Percentiles rank a stretch among this genome's conserved stretches.
Evolutionary conservation across 345 rosid genomes (phyloP).

Genomic region (Pugionium dolabratum): DNA sequence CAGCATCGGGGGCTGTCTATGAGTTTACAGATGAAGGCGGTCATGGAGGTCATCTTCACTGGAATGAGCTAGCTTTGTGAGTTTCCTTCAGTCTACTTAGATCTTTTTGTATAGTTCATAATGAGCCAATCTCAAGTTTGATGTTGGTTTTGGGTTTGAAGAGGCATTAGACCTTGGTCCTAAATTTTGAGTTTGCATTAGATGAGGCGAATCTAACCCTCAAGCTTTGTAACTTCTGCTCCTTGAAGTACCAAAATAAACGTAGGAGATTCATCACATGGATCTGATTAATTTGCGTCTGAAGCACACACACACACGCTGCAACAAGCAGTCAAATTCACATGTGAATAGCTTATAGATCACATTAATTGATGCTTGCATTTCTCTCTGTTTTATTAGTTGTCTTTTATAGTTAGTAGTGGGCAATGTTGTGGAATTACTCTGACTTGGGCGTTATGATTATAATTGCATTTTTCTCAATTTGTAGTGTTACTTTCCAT

Average conservation of each 20-base stretch:
- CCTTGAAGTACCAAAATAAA: not conserved
- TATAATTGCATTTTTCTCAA: no score
- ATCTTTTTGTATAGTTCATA: not conserved
- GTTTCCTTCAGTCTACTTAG: conserved; percentile 11
- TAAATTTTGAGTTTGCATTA: not conserved
- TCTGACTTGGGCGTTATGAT: not conserved
- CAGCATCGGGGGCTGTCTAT: conserved; percentile 76
- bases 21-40: conserved; percentile 75
- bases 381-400: not conserved
- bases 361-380: not conserved
- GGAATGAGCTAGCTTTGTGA: conserved; percentile 63
- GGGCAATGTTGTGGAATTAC: not conserved
- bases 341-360: not conserved
- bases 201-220: conserved; percentile 4
- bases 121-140: conserved; percentile 7
- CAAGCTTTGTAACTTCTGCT: conserved; percentile 10
- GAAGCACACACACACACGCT: not conserved
- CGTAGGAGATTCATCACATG: conserved; percentile 8
- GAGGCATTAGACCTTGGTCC: not conserved
- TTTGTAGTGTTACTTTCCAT: no score
- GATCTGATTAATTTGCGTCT: not conserved
- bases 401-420: not conserved
- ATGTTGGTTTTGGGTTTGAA: conserved; percentile 12
- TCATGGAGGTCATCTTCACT: conserved; percentile 75
- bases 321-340: not conserved